Conservation (phyloP, 257 asterid species). For the Nicotiana knightiana region DNA sequence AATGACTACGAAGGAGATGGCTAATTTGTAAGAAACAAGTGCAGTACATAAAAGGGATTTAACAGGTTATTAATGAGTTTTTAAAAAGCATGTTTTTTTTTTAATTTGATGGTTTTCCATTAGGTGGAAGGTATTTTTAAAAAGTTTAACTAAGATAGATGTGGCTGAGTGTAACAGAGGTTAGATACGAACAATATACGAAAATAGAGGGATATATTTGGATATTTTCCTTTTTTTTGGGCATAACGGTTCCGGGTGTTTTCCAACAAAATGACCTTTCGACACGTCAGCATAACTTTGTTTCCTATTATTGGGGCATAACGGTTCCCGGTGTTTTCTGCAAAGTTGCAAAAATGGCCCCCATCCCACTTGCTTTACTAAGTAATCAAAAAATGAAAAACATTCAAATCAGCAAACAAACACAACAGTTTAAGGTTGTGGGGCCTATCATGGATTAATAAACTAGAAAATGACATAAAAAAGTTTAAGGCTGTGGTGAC, state of each 20-base stretch:
- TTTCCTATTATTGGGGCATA: not conserved
- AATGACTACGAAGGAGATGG: too few relatives aligned
- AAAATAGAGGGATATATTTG: too few relatives aligned
- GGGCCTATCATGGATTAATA: not conserved
- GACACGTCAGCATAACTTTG: not conserved
- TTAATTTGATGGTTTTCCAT: too few relatives aligned
- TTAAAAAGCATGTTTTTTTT: too few relatives aligned
- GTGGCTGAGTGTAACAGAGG: too few relatives aligned
- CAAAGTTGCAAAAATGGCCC: not conserved
- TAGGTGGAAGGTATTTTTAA: too few relatives aligned
- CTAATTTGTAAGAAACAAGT: too few relatives aligned
- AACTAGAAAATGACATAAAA: not conserved
- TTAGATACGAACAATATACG: too few relatives aligned
- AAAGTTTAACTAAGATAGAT: too few relatives aligned
- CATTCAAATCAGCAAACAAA: slow-evolving; percentile 9
- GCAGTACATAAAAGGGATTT: too few relatives aligned
- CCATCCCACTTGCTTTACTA: slow-evolving; percentile 12
- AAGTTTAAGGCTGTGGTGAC: slow-evolving; percentile 2
- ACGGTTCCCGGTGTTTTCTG: not conserved
- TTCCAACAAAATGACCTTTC: not conserved
- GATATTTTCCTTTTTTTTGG: not conserved
- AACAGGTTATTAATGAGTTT: too few relatives aligned
- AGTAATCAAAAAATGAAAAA: not conserved
- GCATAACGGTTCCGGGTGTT: not conserved
- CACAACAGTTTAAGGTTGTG: slow-evolving; percentile 9